phyloP scores from a whole-genome alignment of 2,329 filamentous ascomycete genomes.

The Neofusicoccum cordaticola region DNA sequence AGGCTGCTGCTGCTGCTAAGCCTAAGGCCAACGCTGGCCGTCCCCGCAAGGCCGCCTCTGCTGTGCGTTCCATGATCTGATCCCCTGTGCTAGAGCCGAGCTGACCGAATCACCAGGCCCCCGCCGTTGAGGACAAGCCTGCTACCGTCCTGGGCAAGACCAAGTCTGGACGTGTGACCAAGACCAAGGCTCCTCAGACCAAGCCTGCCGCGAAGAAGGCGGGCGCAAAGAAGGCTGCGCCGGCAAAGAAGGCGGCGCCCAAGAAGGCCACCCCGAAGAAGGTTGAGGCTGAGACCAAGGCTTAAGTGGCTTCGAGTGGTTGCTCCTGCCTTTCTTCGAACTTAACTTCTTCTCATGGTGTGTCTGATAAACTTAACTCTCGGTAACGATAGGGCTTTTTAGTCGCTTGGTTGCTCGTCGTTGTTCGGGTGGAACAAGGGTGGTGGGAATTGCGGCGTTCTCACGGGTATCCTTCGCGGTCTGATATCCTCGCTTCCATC shows the following conservation, averaged over 20 bases:
- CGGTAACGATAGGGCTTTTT: neutral
- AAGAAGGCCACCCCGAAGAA: constrained; percentile 34
- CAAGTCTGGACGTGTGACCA: constrained; percentile 81
- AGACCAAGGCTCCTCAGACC: constrained; percentile 56
- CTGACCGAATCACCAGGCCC: constrained; percentile 39
- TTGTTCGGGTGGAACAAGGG: neutral
- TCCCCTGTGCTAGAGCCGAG: neutral
- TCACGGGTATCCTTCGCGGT: neutral
- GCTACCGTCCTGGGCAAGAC: constrained; percentile 70
- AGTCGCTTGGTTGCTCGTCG: neutral
- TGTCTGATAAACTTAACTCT: constrained; percentile 8
- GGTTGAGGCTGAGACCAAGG: constrained; percentile 25
- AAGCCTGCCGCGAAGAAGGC: constrained; percentile 26
- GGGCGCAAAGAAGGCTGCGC: constrained; percentile 40
- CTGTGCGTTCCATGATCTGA: constrained; percentile 12
- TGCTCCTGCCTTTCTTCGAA: neutral
- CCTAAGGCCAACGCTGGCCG: constrained; percentile 48
- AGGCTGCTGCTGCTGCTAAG: constrained; percentile 26
- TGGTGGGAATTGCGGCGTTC: neutral
- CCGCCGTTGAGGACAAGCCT: constrained; percentile 66
- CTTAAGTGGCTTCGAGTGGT: neutral
- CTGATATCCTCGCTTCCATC: constrained; percentile 8
- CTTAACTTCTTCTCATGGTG: constrained; percentile 2
- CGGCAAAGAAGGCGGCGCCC: constrained; percentile 46
- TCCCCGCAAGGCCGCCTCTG: constrained; percentile 42